Base-by-base conservation (phyloP, 1,284 basidiomycete species). In the Pseudozyma flocculosa region DNA sequence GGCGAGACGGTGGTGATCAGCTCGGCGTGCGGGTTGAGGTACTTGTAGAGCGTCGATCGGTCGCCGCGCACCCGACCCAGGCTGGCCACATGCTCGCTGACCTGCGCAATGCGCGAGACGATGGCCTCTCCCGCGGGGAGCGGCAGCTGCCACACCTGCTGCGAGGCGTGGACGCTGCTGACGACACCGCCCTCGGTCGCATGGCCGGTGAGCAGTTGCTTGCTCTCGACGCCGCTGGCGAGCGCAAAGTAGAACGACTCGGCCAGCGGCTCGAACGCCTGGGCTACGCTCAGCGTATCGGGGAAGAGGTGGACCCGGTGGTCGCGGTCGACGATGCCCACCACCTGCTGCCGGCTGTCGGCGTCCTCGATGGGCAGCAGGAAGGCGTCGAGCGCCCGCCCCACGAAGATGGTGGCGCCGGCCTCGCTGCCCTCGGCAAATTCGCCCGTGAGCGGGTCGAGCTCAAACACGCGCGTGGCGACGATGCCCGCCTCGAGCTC, bases 11-110 rank as follows among this genome's bases (percentile, higher is more conserved):
- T 88, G 8, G 87, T 80, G 24, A 90, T 81, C 3, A 87, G 84
- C 39, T 87, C 82, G 17, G 91, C 72, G 65, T 90, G 85, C 5
- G 89, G 88, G 76, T 94, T 94, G 61, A 96, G 83, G 76, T 94
- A 95, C 81, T 97, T 97, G 83, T 95, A 94, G 49, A 96, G 78
- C 37, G 92, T 92, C 24, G 85, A 85, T 53, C 93, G 85, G 78
- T 95, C 87, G 7, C 89, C 91, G 2, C 90, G 81, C 3, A 94
- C 91, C 4, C 87, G 88, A 0, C 92, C 90, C 23, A 45, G 54
- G 48, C 64, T 68, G 21, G 70, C 70, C 9, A 70, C 54, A 21
- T 44, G 46, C 21, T 52, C 50, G 11, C 21, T 26, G 37, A 14
- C 15, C 19, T 38, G 37, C 15, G 39, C 44, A 23, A 57, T 48